phyloP scores from a whole-genome alignment of 805 yeast species.

The Candida argentea region DNA sequence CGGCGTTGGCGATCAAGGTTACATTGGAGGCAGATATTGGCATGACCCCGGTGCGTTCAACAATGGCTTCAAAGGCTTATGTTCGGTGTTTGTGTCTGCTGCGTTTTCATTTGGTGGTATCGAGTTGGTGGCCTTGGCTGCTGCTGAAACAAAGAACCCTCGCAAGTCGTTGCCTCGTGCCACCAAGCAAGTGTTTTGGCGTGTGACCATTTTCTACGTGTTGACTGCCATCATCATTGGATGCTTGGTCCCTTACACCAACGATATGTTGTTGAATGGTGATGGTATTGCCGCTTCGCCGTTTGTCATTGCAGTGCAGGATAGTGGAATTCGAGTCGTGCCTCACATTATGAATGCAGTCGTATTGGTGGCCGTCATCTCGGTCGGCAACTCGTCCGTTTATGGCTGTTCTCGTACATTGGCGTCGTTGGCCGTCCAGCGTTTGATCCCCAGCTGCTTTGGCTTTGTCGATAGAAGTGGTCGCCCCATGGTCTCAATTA shows the following conservation, averaged over 20 bases:
- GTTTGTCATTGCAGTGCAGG: slow-evolving; percentile 19
- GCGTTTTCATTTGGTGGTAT: slow-evolving; percentile 57
- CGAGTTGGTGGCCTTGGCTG: slow-evolving; percentile 49
- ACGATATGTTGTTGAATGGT: slow-evolving; percentile 31
- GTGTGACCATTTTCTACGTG: slow-evolving; percentile 39
- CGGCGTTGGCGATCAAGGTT: slow-evolving; percentile 18
- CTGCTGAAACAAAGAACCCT: slow-evolving; percentile 48
- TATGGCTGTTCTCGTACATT: slow-evolving; percentile 16
- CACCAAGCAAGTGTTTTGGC: slow-evolving; percentile 45
- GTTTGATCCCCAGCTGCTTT: slow-evolving; percentile 7
- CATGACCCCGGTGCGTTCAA: slow-evolving; percentile 13
- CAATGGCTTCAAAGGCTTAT: slow-evolving; percentile 15
- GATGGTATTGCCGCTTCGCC: slow-evolving; percentile 15
- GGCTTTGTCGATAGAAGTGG: slow-evolving; percentile 10
- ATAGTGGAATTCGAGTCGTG: slow-evolving; percentile 16
- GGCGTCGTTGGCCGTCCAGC: slow-evolving; percentile 9
- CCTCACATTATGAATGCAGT: slow-evolving; percentile 20
- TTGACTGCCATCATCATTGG: slow-evolving; percentile 21
- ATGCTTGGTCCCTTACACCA: slow-evolving; percentile 40
- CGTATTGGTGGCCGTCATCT: slow-evolving; percentile 17
- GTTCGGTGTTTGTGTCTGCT: slow-evolving; percentile 35
- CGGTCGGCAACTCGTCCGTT: slow-evolving; percentile 21
- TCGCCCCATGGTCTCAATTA: slow-evolving; percentile 9
- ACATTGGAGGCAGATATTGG: slow-evolving; percentile 14
- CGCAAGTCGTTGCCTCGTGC: slow-evolving; percentile 47